Conservation (phyloP, 495 filamentous ascomycete species). For the Achaetomiella virescens region DNA sequence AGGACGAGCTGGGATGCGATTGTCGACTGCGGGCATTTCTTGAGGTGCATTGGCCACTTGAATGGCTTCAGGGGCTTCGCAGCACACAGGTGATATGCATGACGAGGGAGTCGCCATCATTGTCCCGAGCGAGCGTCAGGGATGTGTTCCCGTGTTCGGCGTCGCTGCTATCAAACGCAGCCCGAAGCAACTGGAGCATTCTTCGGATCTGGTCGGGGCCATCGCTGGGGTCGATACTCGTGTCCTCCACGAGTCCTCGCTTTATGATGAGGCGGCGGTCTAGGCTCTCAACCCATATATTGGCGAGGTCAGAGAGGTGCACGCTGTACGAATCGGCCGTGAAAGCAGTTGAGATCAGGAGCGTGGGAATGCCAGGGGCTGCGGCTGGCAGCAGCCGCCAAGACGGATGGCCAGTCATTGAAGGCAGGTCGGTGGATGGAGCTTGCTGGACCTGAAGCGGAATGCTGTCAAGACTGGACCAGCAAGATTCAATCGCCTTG, state of each 20-base stretch:
- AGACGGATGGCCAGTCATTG: conserved; percentile 24
- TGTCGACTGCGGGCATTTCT: conserved; percentile 45
- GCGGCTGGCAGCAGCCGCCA: conserved; percentile 33
- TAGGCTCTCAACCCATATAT: conserved; percentile 75
- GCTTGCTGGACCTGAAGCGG: neutral
- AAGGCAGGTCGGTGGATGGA: neutral
- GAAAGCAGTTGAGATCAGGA: conserved; percentile 39
- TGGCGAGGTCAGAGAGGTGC: conserved; percentile 74
- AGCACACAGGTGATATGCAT: conserved; percentile 56
- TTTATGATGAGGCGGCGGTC: conserved; percentile 55
- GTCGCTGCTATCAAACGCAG: conserved; percentile 46
- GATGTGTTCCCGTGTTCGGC: conserved; percentile 34
- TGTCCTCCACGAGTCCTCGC: conserved; percentile 58
- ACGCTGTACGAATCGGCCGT: conserved; percentile 57
- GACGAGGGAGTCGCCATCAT: conserved; percentile 39
- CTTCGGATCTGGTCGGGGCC: conserved; percentile 62
- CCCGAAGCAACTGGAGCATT: conserved; percentile 65
- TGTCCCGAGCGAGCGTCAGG: conserved; percentile 28
- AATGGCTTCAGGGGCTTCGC: conserved; percentile 60
- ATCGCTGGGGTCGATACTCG: conserved; percentile 82
- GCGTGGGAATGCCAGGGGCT: conserved; percentile 32
- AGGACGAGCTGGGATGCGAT: conserved; percentile 59
- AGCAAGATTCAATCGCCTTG: no score
- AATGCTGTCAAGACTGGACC: neutral
- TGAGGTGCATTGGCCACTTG: conserved; percentile 59